Percentiles rank a stretch among this genome's conserved stretches.
Conservation (phyloP, 2,329 filamentous ascomycete genomes). For the Ophiostoma piceae region DNA sequence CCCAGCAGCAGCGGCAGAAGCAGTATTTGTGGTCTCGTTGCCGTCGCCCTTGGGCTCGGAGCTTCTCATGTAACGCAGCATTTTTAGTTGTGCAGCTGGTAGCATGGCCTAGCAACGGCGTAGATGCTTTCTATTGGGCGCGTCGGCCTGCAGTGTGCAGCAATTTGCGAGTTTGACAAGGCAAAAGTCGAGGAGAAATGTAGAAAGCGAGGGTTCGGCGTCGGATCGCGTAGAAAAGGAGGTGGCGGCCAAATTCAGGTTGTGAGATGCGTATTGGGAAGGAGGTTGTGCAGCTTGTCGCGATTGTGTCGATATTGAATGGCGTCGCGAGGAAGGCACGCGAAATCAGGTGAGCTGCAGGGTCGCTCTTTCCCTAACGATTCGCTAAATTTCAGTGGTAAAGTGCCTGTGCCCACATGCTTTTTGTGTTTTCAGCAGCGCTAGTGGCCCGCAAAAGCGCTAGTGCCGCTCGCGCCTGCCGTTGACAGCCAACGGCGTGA, state of each 20-base stretch:
- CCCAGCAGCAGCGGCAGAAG: background rate
- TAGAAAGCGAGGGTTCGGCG: background rate
- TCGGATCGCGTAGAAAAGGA: background rate
- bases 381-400: background rate
- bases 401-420: background rate
- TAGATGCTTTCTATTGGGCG: background rate
- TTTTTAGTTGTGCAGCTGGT: slow-evolving; percentile 29
- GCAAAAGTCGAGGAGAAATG: background rate
- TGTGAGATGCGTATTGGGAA: background rate
- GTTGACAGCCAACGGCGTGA: background rate
- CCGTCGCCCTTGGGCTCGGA: slow-evolving; percentile 28
- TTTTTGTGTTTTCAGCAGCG: background rate
- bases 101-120: slow-evolving; percentile 25
- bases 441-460: background rate
- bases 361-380: slow-evolving; percentile 19
- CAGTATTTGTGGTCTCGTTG: slow-evolving; percentile 13
- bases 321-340: slow-evolving; percentile 22
- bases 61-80: slow-evolving; percentile 30
- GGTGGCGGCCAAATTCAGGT: background rate
- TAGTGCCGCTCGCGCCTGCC: background rate
- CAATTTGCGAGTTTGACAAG: background rate
- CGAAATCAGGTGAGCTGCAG: slow-evolving; percentile 30
- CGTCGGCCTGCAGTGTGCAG: background rate
- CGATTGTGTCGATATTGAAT: slow-evolving; percentile 13
- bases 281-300: background rate